A percentile compares a stretch with the other conserved stretches of the same genome.
Conservation (phyloP, 345 rosid genomes). For the Abelmoschus esculentus region DNA sequence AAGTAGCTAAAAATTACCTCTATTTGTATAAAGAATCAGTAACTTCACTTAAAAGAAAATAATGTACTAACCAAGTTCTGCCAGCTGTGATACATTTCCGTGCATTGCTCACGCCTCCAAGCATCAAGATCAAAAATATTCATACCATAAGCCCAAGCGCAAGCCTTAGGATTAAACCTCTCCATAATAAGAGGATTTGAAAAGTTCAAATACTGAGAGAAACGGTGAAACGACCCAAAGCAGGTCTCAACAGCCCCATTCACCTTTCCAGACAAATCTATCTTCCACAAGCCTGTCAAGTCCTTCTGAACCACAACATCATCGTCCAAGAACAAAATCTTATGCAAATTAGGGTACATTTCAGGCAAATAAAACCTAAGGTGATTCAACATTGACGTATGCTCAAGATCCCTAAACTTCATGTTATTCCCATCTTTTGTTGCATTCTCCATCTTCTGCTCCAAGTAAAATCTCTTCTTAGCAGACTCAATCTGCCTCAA, state of each 20-base stretch:
- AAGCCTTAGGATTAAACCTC: constrained; percentile 62
- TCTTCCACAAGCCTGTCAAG: constrained; percentile 70
- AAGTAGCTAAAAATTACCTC: neutral
- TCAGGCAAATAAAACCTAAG: constrained; percentile 88
- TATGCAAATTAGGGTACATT: constrained; percentile 73
- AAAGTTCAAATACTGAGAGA: constrained; percentile 65
- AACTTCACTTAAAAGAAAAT: neutral
- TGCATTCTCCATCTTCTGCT: constrained; percentile 36
- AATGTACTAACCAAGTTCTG: constrained; percentile 46
- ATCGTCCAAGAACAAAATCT: constrained; percentile 77
- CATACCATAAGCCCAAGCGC: constrained; percentile 97
- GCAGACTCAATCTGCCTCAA: constrained; percentile 66
- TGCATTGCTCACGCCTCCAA: constrained; percentile 69
- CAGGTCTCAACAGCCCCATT: constrained; percentile 95
- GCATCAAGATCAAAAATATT: constrained; percentile 85
- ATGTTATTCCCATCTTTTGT: constrained; percentile 29
- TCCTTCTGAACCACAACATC: constrained; percentile 97
- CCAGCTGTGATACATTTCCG: constrained; percentile 54
- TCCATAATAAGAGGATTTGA: constrained; percentile 66
- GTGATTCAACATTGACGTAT: constrained; percentile 64
- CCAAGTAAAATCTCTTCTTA: constrained; percentile 48
- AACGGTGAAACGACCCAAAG: constrained; percentile 86
- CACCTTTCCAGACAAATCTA: constrained; percentile 83
- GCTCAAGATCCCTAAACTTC: constrained; percentile 56
- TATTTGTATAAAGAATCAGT: neutral